Evolutionary conservation across 345 rosid genomes (phyloP).

Genomic region (Gossypium rotundifolium): DNA sequence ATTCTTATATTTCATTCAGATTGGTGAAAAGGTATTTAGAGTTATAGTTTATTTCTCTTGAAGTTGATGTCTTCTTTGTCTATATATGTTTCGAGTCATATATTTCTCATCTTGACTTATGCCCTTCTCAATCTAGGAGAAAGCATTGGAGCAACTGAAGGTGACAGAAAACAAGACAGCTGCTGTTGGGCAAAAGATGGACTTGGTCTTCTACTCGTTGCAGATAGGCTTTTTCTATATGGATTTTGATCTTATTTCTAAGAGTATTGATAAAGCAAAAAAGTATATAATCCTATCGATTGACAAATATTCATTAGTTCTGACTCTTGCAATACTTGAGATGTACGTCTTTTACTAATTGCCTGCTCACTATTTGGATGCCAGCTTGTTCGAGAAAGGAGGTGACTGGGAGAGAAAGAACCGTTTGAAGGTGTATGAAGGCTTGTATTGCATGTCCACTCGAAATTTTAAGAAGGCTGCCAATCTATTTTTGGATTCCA

Average conservation of each 20-base stretch:
- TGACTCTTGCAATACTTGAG: background rate
- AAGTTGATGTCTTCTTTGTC: background rate
- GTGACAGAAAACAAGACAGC: conserved; percentile 92
- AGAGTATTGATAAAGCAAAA: conserved; percentile 95
- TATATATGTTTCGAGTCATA: conserved; percentile 2
- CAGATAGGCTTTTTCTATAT: conserved; percentile 86
- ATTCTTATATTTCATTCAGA: conserved; percentile 73
- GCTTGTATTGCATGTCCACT: conserved; percentile 86
- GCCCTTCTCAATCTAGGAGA: conserved; percentile 45
- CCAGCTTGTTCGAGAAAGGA: conserved; percentile 96
- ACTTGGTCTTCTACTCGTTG: conserved; percentile 75
- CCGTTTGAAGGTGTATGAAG: conserved; percentile 93
- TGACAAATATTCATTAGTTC: conserved; percentile 7
- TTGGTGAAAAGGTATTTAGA: conserved; percentile 70
- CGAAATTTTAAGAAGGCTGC: conserved; percentile 90
- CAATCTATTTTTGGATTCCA: conserved; percentile 79
- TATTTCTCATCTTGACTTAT: conserved; percentile 6
- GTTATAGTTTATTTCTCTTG: background rate
- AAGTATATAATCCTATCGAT: conserved; percentile 37
- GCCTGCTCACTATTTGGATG: conserved; percentile 9
- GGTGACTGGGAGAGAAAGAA: conserved; percentile 99
- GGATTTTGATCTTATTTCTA: conserved; percentile 90
- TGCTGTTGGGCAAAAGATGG: conserved; percentile 98
- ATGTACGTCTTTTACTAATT: background rate
- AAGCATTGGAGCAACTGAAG: conserved; percentile 89